phyloP scores from a whole-genome alignment of 1,284 basidiomycete species.

The Garcileccinum viscosum region DNA sequence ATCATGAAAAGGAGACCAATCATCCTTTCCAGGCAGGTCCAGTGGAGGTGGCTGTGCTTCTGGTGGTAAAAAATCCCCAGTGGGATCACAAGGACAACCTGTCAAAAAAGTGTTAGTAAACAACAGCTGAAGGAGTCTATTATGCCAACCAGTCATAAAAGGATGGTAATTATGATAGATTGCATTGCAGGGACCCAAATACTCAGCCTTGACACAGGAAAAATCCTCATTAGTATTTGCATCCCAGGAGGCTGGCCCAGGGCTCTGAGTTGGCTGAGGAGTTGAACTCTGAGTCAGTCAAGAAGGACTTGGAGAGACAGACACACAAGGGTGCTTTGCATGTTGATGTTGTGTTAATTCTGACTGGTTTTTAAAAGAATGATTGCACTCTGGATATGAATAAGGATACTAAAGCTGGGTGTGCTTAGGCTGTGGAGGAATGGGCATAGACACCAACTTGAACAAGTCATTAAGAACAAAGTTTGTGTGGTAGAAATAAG shows the following conservation, averaged over 20 bases:
- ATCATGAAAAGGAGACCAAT: neutral
- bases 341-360: conserved; percentile 2
- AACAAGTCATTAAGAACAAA: no score
- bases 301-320: neutral
- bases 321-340: neutral
- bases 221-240: neutral
- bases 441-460: neutral
- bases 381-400: neutral
- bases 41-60: neutral
- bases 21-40: neutral
- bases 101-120: neutral
- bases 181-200: neutral
- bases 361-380: neutral
- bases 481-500: no score
- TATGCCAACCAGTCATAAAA: neutral
- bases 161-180: neutral
- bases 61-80: neutral
- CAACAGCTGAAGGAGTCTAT: neutral
- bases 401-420: neutral
- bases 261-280: no score
- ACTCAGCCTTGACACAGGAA: neutral
- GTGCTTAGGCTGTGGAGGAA: neutral
- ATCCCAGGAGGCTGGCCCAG: neutral
- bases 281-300: neutral
- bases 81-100: neutral